Evolutionary conservation across 2,329 filamentous ascomycete species (phyloP), one percentile per base, ranked within the genome.

Genomic region (Alternaria postmessia): DNA sequence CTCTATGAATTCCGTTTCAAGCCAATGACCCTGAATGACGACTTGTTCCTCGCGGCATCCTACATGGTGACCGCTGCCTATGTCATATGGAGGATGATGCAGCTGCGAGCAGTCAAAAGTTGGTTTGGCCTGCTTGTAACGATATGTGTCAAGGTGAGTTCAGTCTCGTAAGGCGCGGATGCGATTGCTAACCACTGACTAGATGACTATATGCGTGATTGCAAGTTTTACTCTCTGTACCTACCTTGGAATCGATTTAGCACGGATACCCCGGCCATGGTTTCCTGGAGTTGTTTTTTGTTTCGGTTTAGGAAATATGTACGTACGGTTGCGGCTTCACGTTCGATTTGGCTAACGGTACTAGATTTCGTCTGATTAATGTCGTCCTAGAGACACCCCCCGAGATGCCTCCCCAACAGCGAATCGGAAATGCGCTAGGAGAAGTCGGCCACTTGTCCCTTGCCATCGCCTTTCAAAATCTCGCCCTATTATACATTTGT

Each of bases 211-310:
- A 34, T 91, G 91, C 16, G 88, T 93, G 69, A 84, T 92, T 78
- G 91, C 91, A 4, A 93, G 91, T 76, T 92, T 94, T 71, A 93
- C 91, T 0, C 83, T 94, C 38, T 94, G 91, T 72, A 90, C 90
- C 34, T 84, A 93, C 46, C 84, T 93, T 64, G 89, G 90, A 63
- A 86, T 94, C 69, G 90, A 94, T 70, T 80, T 94, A 16, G 91
- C 90, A 9, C 88, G 87, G 65, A 90, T 94, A 51, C 91, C 91
- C 3, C 85, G 88, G 61, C 89, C 89, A 53, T 88, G 88, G 36
- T 94, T 93, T 72, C 91, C 91, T 0, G 84, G 92, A 9, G 89
- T 92, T n/a, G 86, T 94, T 8, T 83, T 93, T 39, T 86, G 89
- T 39, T 89, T 93, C 79, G 92, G 91, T 51, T 80, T 94, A 32